Percentiles rank a stretch among this genome's conserved stretches.
Evolutionary conservation across 257 asterid genomes (phyloP).

Genomic region (Primulina tabacum): DNA sequence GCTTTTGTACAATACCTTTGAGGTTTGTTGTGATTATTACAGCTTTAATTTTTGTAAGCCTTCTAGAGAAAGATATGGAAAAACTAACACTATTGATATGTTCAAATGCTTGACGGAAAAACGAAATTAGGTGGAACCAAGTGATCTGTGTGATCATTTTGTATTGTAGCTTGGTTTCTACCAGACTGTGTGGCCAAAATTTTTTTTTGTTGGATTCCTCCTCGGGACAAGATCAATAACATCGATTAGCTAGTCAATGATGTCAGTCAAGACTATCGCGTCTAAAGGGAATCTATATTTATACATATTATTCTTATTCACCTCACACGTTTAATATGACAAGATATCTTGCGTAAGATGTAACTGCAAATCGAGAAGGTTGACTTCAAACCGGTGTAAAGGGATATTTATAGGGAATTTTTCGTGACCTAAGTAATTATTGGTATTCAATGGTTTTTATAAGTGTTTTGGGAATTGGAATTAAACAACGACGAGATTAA

Average conservation of each 20-base stretch:
- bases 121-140: not conserved
- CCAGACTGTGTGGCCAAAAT: not conserved
- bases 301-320: not conserved
- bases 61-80: not conserved
- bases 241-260: slow-evolving; percentile 2
- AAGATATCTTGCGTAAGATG: slow-evolving; percentile 10
- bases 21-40: not conserved
- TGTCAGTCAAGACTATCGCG: slow-evolving; percentile 16
- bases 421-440: slow-evolving; percentile 5
- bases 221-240: not conserved
- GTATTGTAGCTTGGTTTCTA: not conserved
- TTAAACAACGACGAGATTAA: too few species aligned
- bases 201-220: not conserved
- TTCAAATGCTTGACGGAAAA: not conserved
- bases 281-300: not conserved
- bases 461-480: too few species aligned
- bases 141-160: not conserved
- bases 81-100: not conserved
- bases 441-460: slow-evolving; percentile 8
- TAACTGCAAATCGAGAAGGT: not conserved
- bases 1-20: not conserved
- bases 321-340: slow-evolving; percentile 3
- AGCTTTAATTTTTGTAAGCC: not conserved
- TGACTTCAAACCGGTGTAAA: not conserved
- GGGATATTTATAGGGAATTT: not conserved